Base-by-base conservation (phyloP, 2,329 filamentous ascomycete genomes). In the Fonsecaea pedrosoi region DNA sequence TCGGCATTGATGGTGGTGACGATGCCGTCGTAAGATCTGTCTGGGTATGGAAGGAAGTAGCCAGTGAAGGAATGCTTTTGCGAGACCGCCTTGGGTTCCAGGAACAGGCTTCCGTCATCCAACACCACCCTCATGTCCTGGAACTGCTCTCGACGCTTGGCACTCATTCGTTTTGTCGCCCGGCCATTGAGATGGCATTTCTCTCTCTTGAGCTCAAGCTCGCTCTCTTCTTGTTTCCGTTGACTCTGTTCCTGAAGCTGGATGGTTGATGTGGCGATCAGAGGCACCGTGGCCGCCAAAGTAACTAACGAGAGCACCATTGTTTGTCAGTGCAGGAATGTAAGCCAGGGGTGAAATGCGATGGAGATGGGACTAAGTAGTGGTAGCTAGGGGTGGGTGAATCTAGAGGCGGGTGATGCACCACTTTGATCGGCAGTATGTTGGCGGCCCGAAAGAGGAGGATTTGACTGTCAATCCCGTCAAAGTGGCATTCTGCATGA, bases 1-100 rank as follows among this genome's bases (percentile, higher is more conserved):
- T 65, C 56, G 8, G 50, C 57, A 45, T 69, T 60, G 40, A 72
- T 70, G 34, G 69, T 63, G n/a, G 60, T 64, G 48, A 71, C 69
- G 30, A 71, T 42, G 38, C 65, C 70, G 54, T 70, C 68, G 37
- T 68, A 65, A 6, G 50, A 45, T 18, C 45, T 48, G 15, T 68
- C 62, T 15, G 69, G 69, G 42, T 64, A 71, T 13, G 70, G 70
- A 4, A 71, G 66, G 50, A 70, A 67, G 32, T 70, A 71, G 92
- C 83, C 69, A 8, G 65, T 68, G 54, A 71, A 59, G 8, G 42
- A 54, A 56, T 70, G 69, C 30, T 53, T 60, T 34, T 32, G 40
- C 18, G 25, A 48, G 12, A 21, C 25, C 4, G 34, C n/a, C 18
- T 10, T 54, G 6, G 32, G 59, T 10, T 63, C 69, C 12, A 68